Evolutionary conservation across 768 basidiomycete species (phyloP), one percentile per base, ranked within the genome.

Genomic region (Gloeopeniophorella convolvens): DNA sequence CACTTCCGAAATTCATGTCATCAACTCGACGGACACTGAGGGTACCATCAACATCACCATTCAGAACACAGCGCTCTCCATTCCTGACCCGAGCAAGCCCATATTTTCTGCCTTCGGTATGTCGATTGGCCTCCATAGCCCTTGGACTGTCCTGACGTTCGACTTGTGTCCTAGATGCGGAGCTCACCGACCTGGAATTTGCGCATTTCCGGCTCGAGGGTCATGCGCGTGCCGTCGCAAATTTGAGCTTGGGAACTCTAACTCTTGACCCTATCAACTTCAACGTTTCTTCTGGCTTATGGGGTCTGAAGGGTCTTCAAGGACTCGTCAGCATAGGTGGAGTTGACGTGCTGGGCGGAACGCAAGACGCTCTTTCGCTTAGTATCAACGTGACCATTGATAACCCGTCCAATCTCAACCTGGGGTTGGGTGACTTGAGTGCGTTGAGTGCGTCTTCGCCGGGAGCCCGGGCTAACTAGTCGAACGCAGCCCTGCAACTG

Each of bases 261-360:
- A 79, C 76, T n/a, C 71, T 88, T 7, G 75, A 83, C 61, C 74
- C 81, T 5, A 86, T 88, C 63, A 77, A 77, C 49, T 82, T 88
- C 62, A 78, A 85, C 55, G 84, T 86, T 3, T 70, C 81, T 6
- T 79, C 82, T 4, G 70, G 68, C 13, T 65, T 88, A 41, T 66
- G 70, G 18, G 85, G 85, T 27, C 63, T 88, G 11, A 72, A 73
- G 59, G 83, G 84, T 24, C 63, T 87, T 34, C 72, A 80, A 36
- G 76, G 74, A 9, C 64, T 73, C 58, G 79, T 76, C 8, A 68
- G 66, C 6, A 83, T 88, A 47, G 65, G 72, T 21, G 66, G 60
- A 12, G 82, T 88, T 15, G 84, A 88, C 60, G 80, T 88, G 2
- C 56, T 75, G 24, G 83, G 84, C 39, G 85, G 85, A 28, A 78